Percentiles rank a stretch among this genome's conserved stretches.
Evolutionary conservation across 2,329 filamentous ascomycete species (phyloP).

Genomic region (Claviceps sp.): DNA sequence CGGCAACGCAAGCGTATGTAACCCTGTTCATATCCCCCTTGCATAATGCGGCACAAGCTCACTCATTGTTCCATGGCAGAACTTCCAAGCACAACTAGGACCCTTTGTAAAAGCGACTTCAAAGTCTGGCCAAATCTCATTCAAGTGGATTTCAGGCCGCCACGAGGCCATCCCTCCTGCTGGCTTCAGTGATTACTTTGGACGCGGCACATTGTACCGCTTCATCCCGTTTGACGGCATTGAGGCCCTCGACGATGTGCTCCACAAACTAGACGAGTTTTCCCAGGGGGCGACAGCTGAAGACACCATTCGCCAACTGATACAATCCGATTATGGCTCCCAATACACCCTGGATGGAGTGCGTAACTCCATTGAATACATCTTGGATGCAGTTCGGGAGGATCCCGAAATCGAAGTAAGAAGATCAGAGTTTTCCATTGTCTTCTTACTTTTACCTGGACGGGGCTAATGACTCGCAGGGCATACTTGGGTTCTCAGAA

Average conservation of each 20-base stretch:
- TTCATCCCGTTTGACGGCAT: constrained; percentile 37
- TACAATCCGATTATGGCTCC: constrained; percentile 10
- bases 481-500: constrained; percentile 47
- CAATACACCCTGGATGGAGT: constrained; percentile 3
- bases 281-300: constrained; percentile 37
- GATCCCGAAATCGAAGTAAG: constrained; percentile 18
- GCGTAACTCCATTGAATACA: constrained; percentile 13
- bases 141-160: constrained; percentile 39
- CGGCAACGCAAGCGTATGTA: constrained; percentile 39
- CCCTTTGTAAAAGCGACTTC: constrained; percentile 13
- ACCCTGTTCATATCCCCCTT: not conserved
- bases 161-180: constrained; percentile 35
- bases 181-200: constrained; percentile 45
- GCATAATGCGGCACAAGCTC: not conserved
- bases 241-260: constrained; percentile 28
- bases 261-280: constrained; percentile 40
- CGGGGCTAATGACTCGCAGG: constrained; percentile 14
- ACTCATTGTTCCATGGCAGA: constrained; percentile 20
- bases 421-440: not conserved
- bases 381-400: constrained; percentile 25
- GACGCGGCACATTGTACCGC: constrained; percentile 38
- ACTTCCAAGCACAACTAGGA: constrained; percentile 41
- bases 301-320: constrained; percentile 40
- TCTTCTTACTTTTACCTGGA: not conserved
- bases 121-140: constrained; percentile 12